Percentiles rank a stretch among this genome's conserved stretches.
Conservation (phyloP, 2,329 filamentous ascomycete genomes). For the Fusarium sp. region DNA sequence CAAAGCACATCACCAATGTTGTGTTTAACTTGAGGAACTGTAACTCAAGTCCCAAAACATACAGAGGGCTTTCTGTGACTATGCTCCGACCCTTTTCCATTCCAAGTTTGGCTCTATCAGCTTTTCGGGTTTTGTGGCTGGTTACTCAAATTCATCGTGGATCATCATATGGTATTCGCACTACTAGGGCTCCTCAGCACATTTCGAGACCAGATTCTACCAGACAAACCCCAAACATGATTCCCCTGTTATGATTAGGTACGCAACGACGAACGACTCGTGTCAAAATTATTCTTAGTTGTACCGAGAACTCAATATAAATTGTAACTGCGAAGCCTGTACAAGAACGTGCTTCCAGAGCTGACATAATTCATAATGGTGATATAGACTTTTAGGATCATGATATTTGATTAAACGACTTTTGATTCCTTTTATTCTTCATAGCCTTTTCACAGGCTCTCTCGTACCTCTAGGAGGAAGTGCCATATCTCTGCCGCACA, state of each 20-base stretch:
- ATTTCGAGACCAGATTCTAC: background rate
- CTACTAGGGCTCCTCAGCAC: background rate
- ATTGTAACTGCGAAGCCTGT: background rate
- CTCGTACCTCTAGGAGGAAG: conserved; percentile 39
- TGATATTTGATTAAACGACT: conserved; percentile 38
- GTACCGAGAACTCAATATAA: background rate
- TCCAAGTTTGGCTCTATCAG: background rate
- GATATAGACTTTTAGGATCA: conserved; percentile 1
- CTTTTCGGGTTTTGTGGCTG: background rate
- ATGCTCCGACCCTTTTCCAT: background rate
- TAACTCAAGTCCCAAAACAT: background rate
- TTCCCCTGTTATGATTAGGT: background rate
- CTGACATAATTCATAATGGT: background rate
- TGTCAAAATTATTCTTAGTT: background rate
- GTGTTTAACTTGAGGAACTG: background rate
- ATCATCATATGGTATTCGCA: background rate
- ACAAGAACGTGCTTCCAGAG: background rate
- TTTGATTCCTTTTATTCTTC: conserved; percentile 41
- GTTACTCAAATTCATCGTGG: background rate
- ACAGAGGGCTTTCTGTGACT: background rate
- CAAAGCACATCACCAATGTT: background rate
- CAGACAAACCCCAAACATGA: background rate
- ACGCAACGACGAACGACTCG: background rate
- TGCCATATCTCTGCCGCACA: conserved; percentile 40
- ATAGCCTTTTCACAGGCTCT: conserved; percentile 35